Conservation (phyloP, 352 stramenopile species). For the Globisporangium canariense region DNA sequence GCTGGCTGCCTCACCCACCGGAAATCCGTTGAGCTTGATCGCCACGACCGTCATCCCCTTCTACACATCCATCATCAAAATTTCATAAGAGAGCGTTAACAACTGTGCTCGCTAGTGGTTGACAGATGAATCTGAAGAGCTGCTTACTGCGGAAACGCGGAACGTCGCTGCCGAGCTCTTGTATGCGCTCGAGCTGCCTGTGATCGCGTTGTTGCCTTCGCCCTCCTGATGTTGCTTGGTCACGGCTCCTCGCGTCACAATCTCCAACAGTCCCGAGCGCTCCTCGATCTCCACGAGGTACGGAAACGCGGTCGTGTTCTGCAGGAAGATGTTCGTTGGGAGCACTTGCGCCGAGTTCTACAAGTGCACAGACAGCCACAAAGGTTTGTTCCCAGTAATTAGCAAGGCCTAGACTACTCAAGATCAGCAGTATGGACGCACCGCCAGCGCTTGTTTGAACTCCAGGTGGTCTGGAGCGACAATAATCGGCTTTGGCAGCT, state of each 20-base stretch:
- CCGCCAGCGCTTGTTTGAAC: slow-evolving; percentile 54
- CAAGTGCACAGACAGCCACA: neutral
- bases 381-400: neutral
- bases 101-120: neutral
- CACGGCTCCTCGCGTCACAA: slow-evolving; percentile 42
- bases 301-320: slow-evolving; percentile 59
- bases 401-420: neutral
- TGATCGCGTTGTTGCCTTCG: neutral
- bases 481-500: slow-evolving; percentile 34
- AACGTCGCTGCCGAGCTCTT: slow-evolving; percentile 27
- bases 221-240: neutral
- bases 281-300: slow-evolving; percentile 67
- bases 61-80: slow-evolving; percentile 22
- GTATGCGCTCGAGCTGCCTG: neutral
- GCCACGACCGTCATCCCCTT: slow-evolving; percentile 77
- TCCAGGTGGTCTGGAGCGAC: slow-evolving; percentile 57
- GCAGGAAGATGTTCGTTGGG: slow-evolving; percentile 73
- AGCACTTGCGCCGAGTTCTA: slow-evolving; percentile 37
- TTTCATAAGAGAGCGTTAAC: neutral
- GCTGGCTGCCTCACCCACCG: neutral
- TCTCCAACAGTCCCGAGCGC: slow-evolving; percentile 44
- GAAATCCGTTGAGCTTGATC: slow-evolving; percentile 39
- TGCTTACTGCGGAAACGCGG: slow-evolving; percentile 33
- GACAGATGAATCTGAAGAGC: neutral
- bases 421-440: slow-evolving; percentile 9